phyloP scores from a whole-genome alignment of 768 basidiomycete species.

The Termitomyces sp. region DNA sequence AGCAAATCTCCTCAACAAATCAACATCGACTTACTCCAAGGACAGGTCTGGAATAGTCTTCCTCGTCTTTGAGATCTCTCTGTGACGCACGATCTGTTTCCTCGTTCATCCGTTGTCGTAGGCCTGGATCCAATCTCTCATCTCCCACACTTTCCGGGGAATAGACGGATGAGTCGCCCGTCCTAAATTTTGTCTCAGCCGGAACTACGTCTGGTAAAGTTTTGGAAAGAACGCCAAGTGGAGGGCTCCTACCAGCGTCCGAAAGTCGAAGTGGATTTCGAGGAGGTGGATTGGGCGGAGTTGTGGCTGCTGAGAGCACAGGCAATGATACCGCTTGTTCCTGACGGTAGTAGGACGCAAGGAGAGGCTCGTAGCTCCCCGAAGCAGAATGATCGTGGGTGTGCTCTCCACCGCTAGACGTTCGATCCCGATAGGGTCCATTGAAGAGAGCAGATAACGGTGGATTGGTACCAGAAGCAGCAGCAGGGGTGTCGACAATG shows the following conservation, averaged over 20 bases:
- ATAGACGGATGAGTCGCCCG: constrained; percentile 28
- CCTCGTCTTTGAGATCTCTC: constrained; percentile 42
- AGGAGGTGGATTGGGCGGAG: constrained; percentile 30
- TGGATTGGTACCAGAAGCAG: constrained; percentile 37
- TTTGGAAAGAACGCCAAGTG: constrained; percentile 9
- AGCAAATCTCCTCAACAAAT: neutral
- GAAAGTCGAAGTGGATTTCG: constrained; percentile 28
- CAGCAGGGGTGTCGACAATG: constrained; percentile 23
- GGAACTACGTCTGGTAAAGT: constrained; percentile 9
- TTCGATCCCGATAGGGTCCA: constrained; percentile 29
- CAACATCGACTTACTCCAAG: constrained; percentile 40
- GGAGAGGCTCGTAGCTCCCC: constrained; percentile 59
- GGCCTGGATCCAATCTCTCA: constrained; percentile 41
- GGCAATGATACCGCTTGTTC: constrained; percentile 12
- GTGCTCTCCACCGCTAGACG: constrained; percentile 25
- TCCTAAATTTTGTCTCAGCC: constrained; percentile 14
- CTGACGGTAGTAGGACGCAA: constrained; percentile 39
- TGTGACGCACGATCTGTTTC: constrained; percentile 24
- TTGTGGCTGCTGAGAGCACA: constrained; percentile 18
- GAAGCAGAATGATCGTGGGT: constrained; percentile 37
- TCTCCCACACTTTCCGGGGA: constrained; percentile 34
- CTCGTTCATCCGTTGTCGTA: constrained; percentile 31
- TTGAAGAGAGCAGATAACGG: constrained; percentile 31
- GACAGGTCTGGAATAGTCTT: constrained; percentile 54
- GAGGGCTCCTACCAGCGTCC: constrained; percentile 16